Evolutionary conservation across 441 rosid species (phyloP), one percentile per base, ranked within the genome.

Genomic region (Arabidopsis hybrid): DNA sequence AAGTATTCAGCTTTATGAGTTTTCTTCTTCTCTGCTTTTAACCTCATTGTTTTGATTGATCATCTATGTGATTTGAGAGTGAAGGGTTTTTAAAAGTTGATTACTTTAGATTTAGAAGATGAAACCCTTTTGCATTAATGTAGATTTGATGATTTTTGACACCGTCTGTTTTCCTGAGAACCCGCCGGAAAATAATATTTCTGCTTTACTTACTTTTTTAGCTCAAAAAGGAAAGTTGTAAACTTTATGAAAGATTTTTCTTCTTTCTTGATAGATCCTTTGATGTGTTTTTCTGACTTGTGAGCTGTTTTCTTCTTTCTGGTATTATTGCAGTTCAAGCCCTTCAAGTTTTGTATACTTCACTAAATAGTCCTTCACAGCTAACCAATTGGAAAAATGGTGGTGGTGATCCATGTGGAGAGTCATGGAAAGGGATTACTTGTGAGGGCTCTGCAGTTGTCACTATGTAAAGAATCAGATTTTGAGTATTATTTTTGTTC

Each of bases 331-430:
- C 96, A 95, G 99, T 84, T 77, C 93, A 85, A 86, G 96, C 89
- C n/a, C 87, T 95, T 74, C 99, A 90, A 79, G 88, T 86, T 39
- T 7, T 93, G 73, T 95, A 86, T 80, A 83, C 90, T 76, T 84
- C 99, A 67, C 70, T 95, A 56, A 89, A 90, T 77, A 86, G 86
- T 71, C 87, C 99, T 75, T 78, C 88, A 13, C 88, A 90, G 89
- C 85, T 95, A 32, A 93, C 93, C 60, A 89, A 83, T 81, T 95
- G 99, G 99, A 90, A 87, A 64, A 84, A 65, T 72, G 75, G 62
- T 17, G 92, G 91, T 21, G 92, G 91, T n/a, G 99, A 95, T 88
- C 99, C 98, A n/a, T 95, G 99, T 80, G 83, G 80, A 63, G 97
- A 93, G 81, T 84, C 97, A 65, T 95, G 99, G 99, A 88, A 84